These are phyloP conservation scores for Pistacia atlantica DNA, from an alignment of 345 rosid genomes.

Conservation along the genomic window DNA sequence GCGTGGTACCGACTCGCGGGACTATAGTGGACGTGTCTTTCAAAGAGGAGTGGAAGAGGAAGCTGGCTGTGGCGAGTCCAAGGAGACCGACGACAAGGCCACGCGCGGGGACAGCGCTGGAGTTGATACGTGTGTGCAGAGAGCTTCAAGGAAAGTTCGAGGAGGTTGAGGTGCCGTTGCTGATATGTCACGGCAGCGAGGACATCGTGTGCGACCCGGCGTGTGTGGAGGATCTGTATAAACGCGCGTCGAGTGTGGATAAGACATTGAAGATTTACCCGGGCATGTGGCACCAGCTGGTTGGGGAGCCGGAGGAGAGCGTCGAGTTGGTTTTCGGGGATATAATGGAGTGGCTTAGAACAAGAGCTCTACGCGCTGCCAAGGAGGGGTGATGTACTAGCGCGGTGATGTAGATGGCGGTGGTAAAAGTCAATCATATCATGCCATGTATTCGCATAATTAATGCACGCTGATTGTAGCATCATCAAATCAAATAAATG, in stretches of 20 bases:
- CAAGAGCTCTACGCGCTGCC: constrained; percentile 36
- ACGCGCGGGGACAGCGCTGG: constrained; percentile 86
- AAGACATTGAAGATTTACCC: constrained; percentile 75
- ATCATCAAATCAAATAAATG: too few relatives aligned
- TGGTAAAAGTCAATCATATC: too few relatives aligned
- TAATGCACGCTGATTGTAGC: too few relatives aligned
- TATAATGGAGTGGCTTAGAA: constrained; percentile 65
- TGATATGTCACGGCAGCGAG: constrained; percentile 78
- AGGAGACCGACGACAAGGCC: constrained; percentile 59
- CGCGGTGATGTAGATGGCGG: background rate
- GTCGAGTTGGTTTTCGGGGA: constrained; percentile 78
- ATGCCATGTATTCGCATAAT: too few relatives aligned
- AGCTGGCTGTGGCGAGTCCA: constrained; percentile 67
- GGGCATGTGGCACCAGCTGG: constrained; percentile 87
- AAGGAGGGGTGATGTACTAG: background rate
- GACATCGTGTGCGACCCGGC: constrained; percentile 82
- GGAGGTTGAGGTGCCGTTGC: constrained; percentile 76
- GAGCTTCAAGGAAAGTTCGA: constrained; percentile 81
- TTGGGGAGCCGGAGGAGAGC: constrained; percentile 76
- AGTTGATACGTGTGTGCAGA: constrained; percentile 67
- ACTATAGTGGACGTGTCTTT: constrained; percentile 64
- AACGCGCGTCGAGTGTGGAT: constrained; percentile 68
- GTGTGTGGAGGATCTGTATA: constrained; percentile 68
- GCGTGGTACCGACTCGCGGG: constrained; percentile 91
- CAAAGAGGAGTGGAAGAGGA: constrained; percentile 83